Conservation (phyloP, 768 basidiomycete species). For the Phylloporus sp. region DNA sequence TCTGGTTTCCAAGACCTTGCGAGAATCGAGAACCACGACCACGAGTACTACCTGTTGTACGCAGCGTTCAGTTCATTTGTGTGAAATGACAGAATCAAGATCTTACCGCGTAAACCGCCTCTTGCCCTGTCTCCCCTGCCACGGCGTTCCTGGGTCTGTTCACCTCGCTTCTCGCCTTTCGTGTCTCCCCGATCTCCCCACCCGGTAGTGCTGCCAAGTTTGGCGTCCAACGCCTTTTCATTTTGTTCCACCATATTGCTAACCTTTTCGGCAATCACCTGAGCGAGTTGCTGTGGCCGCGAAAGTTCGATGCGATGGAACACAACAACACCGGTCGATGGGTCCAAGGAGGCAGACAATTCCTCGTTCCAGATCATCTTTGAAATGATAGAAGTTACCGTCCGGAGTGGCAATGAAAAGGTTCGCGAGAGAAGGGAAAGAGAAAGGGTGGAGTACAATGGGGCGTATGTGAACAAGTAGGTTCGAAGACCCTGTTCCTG, state of each 20-base stretch:
- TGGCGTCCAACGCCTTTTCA: conserved; percentile 83
- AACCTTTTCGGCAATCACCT: conserved; percentile 84
- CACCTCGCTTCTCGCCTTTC: conserved; percentile 76
- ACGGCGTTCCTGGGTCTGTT: conserved; percentile 73
- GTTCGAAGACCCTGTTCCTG: conserved; percentile 97
- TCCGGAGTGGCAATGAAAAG: conserved; percentile 76
- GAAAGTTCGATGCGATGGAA: conserved; percentile 91
- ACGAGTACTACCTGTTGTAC: conserved; percentile 50
- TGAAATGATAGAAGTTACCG: conserved; percentile 81
- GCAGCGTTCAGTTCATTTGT: neutral
- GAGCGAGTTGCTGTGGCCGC: conserved; percentile 86
- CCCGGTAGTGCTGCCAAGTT: conserved; percentile 62
- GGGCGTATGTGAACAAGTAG: conserved; percentile 93
- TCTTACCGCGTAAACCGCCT: conserved; percentile 56
- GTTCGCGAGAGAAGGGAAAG: conserved; percentile 82
- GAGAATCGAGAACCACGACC: conserved; percentile 80
- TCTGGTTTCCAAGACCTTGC: conserved; percentile 79
- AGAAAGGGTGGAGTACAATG: conserved; percentile 89
- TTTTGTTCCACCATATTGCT: conserved; percentile 85
- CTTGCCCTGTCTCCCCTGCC: conserved; percentile 63
- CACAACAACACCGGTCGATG: conserved; percentile 83
- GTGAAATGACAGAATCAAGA: conserved; percentile 2
- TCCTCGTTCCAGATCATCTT: conserved; percentile 99
- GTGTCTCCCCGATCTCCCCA: conserved; percentile 49
- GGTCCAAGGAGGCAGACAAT: conserved; percentile 88